Base-by-base conservation (phyloP, 495 filamentous ascomycete species). In the Penicillium steckii region DNA sequence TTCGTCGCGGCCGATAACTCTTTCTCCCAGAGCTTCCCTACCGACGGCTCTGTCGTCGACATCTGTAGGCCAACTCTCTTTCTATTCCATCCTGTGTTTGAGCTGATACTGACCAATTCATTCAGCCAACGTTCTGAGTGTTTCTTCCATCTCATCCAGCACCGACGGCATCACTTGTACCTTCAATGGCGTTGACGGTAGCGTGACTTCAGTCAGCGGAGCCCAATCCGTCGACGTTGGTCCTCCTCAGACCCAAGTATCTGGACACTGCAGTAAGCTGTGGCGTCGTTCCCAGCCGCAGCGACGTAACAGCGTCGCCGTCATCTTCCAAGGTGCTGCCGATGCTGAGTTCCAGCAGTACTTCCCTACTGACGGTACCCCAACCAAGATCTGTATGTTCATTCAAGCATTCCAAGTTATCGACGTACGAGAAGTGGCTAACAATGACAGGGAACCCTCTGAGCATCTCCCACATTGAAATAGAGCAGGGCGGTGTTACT, bases 221-320 rank as follows among this genome's bases (percentile, higher is more conserved):
- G 53, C 27, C 5, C 18, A 51, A 4, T 56, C 29, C 19, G 56
- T 63, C 1, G 59, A 65, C 53, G 68, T 72, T 42, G 65, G 62
- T 9, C 65, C 68, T 29, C 72, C 72, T 4, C 70, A 75, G 66
- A 64, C 69, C 5, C 72, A 74, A 44, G 29, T 62, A n/a, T 64
- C 53, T 8, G 72, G 65, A 15, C 52, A 61, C 46, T 75, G 71
- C 55, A 24, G 25, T 18, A 35, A 32, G 25, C 13, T 47, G 3
- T 41, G 38, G 38, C 38, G 15, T 17, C 35, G 15, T 33, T 17
- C 47, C 9, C 45, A 22, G 2, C 38, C 9, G 21, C 52, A 27
- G 24, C 21, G 35, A 17, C 46, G 21, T 10, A 15, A 25, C 22
- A 8, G 19, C 9, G 51, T 57, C 15, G 3, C 24, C 9, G 51